phyloP scores from a whole-genome alignment of 305 asterid species.

The Stenogyne calaminthoides region DNA sequence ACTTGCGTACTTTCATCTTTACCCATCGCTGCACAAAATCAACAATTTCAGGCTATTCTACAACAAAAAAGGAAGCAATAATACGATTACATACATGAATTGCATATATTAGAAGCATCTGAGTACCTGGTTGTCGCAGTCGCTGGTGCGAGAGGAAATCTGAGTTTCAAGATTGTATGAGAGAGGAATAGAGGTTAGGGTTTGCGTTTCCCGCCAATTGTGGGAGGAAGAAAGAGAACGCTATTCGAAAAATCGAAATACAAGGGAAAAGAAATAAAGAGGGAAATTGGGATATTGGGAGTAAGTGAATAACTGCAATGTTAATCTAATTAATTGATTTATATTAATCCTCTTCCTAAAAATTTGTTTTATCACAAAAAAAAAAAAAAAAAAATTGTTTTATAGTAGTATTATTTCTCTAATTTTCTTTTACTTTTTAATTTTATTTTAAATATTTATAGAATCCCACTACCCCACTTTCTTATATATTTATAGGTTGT shows the following conservation, averaged over 20 bases:
- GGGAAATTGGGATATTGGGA: background rate
- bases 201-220: slow-evolving; percentile 39
- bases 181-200: slow-evolving; percentile 25
- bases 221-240: background rate
- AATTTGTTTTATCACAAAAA: too few relatives aligned
- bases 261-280: background rate
- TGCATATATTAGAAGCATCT: background rate
- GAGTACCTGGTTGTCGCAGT: slow-evolving; percentile 4
- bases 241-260: background rate
- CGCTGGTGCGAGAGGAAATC: background rate
- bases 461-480: too few relatives aligned
- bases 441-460: too few relatives aligned
- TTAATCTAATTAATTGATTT: too few relatives aligned
- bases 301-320: too few relatives aligned
- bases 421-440: too few relatives aligned
- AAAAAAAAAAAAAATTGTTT: too few relatives aligned
- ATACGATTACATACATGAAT: background rate
- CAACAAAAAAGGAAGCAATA: background rate
- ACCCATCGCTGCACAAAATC: slow-evolving; percentile 47
- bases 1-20: slow-evolving; percentile 53
- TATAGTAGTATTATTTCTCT: too few relatives aligned
- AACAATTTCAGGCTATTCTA: slow-evolving; percentile 13
- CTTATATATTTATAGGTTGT: too few relatives aligned
- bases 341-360: too few relatives aligned
- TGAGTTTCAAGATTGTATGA: background rate